Conservation (phyloP, 345 rosid species). For the Punica granatum region DNA sequence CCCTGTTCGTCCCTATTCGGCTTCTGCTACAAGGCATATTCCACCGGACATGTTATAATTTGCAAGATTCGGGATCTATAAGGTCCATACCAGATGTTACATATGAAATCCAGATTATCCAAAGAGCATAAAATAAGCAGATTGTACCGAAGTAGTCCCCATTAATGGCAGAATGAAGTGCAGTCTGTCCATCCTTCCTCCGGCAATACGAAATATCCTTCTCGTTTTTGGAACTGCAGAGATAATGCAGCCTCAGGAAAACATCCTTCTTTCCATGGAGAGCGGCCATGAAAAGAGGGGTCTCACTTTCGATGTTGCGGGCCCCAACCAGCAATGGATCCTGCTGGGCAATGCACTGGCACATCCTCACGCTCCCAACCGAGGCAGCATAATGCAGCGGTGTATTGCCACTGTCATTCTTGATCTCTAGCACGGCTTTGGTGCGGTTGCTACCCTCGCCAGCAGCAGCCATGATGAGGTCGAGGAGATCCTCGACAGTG, state of each 20-base stretch:
- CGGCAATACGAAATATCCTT: constrained; percentile 12
- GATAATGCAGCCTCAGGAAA: constrained; percentile 26
- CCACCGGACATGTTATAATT: too few species aligned
- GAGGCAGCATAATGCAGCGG: constrained; percentile 41
- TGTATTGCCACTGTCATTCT: constrained; percentile 24
- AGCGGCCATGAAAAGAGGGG: constrained; percentile 37
- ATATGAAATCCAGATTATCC: too few species aligned
- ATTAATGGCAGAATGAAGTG: constrained; percentile 32
- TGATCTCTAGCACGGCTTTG: neutral
- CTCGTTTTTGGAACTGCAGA: neutral
- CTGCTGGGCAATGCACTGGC: constrained; percentile 9
- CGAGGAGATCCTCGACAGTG: constrained; percentile 7
- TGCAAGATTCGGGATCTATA: too few species aligned
- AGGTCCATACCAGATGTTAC: too few species aligned
- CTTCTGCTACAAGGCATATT: too few species aligned
- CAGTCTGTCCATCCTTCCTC: constrained; percentile 22
- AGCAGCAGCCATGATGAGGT: constrained; percentile 33
- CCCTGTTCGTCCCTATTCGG: too few species aligned
- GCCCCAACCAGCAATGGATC: constrained; percentile 9
- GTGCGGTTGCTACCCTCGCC: constrained; percentile 11
- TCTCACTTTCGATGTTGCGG: constrained; percentile 25
- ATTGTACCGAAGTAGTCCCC: constrained; percentile 27
- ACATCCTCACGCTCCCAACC: constrained; percentile 29
- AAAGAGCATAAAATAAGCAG: too few species aligned
- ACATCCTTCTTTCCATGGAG: constrained; percentile 25